These are phyloP conservation scores for Apiospora aurea DNA, from an alignment of 2,329 filamentous ascomycete species.

Conservation along the genomic window DNA sequence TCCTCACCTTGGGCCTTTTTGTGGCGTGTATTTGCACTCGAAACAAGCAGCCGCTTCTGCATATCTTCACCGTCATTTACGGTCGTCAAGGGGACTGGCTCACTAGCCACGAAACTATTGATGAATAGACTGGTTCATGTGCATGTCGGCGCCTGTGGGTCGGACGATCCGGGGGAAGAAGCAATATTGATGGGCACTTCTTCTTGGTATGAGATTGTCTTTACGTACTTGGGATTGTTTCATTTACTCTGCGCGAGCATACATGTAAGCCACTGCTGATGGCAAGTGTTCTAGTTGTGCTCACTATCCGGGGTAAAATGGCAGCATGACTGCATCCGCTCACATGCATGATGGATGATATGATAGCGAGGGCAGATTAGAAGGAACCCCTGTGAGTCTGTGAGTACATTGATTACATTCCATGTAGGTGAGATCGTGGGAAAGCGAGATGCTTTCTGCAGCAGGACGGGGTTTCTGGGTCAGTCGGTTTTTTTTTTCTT, in stretches of 20 bases:
- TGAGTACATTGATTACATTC: not conserved
- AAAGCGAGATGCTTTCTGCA: conserved; percentile 13
- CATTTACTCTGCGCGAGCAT: not conserved
- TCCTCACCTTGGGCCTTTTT: not conserved
- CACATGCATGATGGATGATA: not conserved
- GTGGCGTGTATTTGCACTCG: not conserved
- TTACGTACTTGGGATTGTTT: not conserved
- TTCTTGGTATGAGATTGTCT: not conserved
- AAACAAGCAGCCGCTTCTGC: not conserved
- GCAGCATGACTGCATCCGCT: not conserved
- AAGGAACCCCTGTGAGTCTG: not conserved
- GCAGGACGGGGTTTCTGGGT: conserved; percentile 2
- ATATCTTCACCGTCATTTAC: not conserved
- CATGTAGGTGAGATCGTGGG: conserved; percentile 6
- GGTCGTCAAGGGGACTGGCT: not conserved
- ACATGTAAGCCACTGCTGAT: not conserved
- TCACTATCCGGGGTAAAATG: conserved; percentile 9
- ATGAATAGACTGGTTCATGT: conserved; percentile 15
- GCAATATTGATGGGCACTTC: not conserved
- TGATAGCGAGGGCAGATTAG: not conserved
- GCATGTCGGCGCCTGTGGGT: conserved; percentile 1
- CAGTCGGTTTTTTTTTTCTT: not conserved
- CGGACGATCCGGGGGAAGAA: conserved; percentile 10
- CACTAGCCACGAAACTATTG: conserved; percentile 2
- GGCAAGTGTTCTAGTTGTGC: not conserved